These are phyloP conservation scores for Salix caprea DNA, from an alignment of 345 rosid genomes.

Conservation along the genomic window DNA sequence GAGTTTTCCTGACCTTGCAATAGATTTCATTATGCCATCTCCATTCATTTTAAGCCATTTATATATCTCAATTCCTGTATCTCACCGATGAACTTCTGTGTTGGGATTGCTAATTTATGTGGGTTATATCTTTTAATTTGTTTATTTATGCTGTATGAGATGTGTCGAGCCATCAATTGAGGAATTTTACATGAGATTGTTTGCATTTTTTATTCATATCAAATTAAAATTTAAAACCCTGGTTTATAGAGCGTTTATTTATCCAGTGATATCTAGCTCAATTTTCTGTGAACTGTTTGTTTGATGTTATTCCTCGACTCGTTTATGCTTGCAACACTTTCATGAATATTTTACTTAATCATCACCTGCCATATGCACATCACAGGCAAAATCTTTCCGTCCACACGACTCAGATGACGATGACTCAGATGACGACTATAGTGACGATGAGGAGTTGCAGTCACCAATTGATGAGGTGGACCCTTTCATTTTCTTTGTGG, in stretches of 20 bases:
- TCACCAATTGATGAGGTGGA: slow-evolving; percentile 98
- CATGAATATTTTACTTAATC: neutral
- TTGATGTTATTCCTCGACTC: neutral
- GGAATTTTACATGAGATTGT: neutral
- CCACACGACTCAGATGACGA: slow-evolving; percentile 63
- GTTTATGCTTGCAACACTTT: neutral
- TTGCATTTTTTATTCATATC: neutral
- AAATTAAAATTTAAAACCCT: neutral
- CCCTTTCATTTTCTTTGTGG: slow-evolving; percentile 89
- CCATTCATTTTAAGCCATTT: neutral
- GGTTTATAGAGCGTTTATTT: neutral
- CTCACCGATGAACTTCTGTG: neutral
- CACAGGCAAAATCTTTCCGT: slow-evolving; percentile 70
- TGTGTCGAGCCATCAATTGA: neutral
- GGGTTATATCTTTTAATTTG: neutral
- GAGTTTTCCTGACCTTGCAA: neutral
- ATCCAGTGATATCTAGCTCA: neutral
- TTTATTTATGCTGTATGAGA: neutral
- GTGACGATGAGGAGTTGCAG: slow-evolving; percentile 88
- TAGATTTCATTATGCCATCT: neutral
- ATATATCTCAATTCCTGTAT: neutral
- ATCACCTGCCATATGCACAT: slow-evolving; percentile 7
- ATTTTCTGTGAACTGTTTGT: neutral
- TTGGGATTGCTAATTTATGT: neutral
- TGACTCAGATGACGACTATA: slow-evolving; percentile 83